phyloP scores from a whole-genome alignment of 2,329 filamentous ascomycete species.

The Sporothrix variecibatus region DNA sequence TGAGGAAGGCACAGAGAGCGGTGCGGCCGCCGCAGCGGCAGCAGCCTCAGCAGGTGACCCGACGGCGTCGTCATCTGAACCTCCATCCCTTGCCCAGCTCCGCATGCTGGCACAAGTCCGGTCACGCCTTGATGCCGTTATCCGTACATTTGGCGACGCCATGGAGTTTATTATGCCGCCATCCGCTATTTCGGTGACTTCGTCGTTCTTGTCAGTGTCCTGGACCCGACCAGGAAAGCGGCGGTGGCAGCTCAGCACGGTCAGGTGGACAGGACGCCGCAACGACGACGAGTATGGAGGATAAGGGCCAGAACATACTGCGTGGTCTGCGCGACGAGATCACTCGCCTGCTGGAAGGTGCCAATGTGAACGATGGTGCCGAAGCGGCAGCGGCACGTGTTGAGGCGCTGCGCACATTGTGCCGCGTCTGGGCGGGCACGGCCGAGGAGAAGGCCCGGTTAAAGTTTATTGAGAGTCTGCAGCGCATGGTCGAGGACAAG shows the following conservation, averaged over 20 bases:
- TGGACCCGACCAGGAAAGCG: conserved; percentile 69
- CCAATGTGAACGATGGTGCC: neutral
- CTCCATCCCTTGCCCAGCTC: conserved; percentile 73
- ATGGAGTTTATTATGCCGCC: conserved; percentile 95
- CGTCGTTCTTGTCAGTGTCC: conserved; percentile 90
- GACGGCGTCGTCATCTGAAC: conserved; percentile 46
- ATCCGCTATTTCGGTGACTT: conserved; percentile 79
- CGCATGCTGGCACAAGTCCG: conserved; percentile 82
- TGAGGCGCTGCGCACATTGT: conserved; percentile 73
- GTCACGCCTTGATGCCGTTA: conserved; percentile 80
- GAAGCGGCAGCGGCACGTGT: conserved; percentile 74
- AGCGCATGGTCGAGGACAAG: conserved; percentile 79
- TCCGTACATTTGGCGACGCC: conserved; percentile 88
- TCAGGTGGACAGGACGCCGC: neutral
- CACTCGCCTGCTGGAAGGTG: conserved; percentile 55
- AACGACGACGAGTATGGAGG: conserved; percentile 58
- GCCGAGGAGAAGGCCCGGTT: conserved; percentile 84
- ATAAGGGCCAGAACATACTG: conserved; percentile 82
- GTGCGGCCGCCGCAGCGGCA: neutral
- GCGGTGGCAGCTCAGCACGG: neutral
- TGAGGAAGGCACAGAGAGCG: neutral
- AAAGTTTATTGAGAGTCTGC: conserved; percentile 79
- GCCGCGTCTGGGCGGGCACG: conserved; percentile 90
- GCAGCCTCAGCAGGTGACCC: neutral
- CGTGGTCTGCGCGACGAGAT: conserved; percentile 72